A percentile compares a stretch with the other conserved stretches of the same genome.
These are phyloP conservation scores for Sanghuangporus baumii DNA, from an alignment of 1,284 basidiomycete genomes.

Conservation along the genomic window DNA sequence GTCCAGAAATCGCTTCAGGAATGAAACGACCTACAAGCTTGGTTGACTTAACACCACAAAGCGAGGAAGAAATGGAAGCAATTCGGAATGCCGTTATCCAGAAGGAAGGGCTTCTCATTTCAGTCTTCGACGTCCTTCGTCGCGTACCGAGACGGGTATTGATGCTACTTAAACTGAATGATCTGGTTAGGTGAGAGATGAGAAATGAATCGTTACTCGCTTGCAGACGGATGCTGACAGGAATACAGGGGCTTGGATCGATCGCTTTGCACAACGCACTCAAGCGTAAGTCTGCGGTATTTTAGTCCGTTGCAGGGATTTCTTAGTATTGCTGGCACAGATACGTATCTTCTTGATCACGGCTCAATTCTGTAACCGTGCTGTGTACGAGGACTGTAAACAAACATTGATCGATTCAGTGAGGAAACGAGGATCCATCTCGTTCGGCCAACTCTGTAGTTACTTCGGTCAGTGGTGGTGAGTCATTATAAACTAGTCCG, in stretches of 20 bases:
- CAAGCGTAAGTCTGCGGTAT: slow-evolving; percentile 40
- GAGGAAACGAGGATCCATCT: slow-evolving; percentile 46
- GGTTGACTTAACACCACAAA: slow-evolving; percentile 65
- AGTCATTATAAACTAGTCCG: slow-evolving; percentile 21
- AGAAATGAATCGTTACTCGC: too few species aligned
- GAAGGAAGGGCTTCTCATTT: slow-evolving; percentile 74
- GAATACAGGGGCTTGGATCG: slow-evolving; percentile 57
- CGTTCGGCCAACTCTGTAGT: slow-evolving; percentile 41
- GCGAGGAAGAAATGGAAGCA: slow-evolving; percentile 67
- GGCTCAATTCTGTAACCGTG: slow-evolving; percentile 82
- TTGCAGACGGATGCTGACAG: not conserved
- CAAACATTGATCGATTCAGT: slow-evolving; percentile 44
- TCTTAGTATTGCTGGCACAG: slow-evolving; percentile 27
- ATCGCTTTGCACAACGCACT: slow-evolving; percentile 70
- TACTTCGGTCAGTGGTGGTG: slow-evolving; percentile 68
- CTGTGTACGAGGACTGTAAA: slow-evolving; percentile 82
- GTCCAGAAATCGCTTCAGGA: slow-evolving; percentile 28
- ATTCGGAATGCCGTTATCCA: slow-evolving; percentile 78
- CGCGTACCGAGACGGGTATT: slow-evolving; percentile 79
- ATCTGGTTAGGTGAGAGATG: slow-evolving; percentile 60
- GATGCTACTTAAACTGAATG: slow-evolving; percentile 85
- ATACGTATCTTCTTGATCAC: slow-evolving; percentile 88
- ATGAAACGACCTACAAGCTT: slow-evolving; percentile 66
- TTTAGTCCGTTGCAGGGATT: not conserved
- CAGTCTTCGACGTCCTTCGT: slow-evolving; percentile 81